These are phyloP conservation scores for Gentiana dahurica DNA, from an alignment of 257 asterid species.

Conservation along the genomic window DNA sequence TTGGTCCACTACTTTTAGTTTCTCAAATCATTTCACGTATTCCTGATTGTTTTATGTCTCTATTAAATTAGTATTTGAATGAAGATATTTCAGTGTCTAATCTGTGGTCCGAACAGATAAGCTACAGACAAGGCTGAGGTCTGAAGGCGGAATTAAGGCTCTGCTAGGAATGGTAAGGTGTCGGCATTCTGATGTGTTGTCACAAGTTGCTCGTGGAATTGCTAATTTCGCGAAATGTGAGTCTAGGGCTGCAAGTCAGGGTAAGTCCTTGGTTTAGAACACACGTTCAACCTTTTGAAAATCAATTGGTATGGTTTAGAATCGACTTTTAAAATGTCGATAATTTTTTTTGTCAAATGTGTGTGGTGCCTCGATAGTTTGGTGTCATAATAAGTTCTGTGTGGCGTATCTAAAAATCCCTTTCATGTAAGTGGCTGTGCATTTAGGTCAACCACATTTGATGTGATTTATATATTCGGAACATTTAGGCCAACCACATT, in stretches of 20 bases:
- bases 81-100: background rate
- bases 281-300: background rate
- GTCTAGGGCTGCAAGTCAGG: slow-evolving; percentile 84
- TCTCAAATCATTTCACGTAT: too few relatives aligned
- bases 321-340: background rate
- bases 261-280: slow-evolving; percentile 20
- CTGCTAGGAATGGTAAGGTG: slow-evolving; percentile 94
- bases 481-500: background rate
- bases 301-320: background rate
- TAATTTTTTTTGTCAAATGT: too few relatives aligned
- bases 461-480: too few relatives aligned
- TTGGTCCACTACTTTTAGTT: too few relatives aligned
- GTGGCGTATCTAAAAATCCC: too few relatives aligned
- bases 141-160: slow-evolving; percentile 98
- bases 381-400: too few relatives aligned
- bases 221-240: slow-evolving; percentile 98
- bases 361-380: too few relatives aligned
- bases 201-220: slow-evolving; percentile 97
- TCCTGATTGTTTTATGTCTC: too few relatives aligned
- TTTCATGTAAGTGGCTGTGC: too few relatives aligned
- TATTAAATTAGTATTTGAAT: too few relatives aligned
- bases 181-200: slow-evolving; percentile 90
- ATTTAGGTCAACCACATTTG: too few relatives aligned
- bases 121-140: slow-evolving; percentile 78
- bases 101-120: slow-evolving; percentile 42